These are phyloP conservation scores for Plasmodium chabaudi DNA, from an alignment of 169 alveolate genomes.

Conservation along the genomic window DNA sequence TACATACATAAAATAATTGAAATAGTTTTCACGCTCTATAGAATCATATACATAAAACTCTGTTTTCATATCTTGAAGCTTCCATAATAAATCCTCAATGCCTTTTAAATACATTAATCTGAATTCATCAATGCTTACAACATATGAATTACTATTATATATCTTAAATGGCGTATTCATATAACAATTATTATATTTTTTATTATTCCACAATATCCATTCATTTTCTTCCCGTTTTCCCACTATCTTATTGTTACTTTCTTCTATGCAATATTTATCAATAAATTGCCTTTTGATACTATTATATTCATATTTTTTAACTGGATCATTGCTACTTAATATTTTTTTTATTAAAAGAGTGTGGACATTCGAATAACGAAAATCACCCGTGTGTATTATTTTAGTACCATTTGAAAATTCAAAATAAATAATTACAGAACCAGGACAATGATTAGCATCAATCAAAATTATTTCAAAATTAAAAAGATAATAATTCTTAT, in stretches of 20 bases:
- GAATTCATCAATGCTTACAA: conserved; percentile 45
- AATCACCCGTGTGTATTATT: conserved; percentile 77
- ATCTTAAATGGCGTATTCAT: conserved; percentile 17
- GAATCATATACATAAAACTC: conserved; percentile 55
- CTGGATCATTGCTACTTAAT: background rate
- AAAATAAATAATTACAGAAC: conserved; percentile 74
- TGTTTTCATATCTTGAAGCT: conserved; percentile 16
- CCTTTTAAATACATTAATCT: conserved; percentile 38
- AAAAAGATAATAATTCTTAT: conserved; percentile 54
- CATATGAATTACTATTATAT: conserved; percentile 19
- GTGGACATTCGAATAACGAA: conserved; percentile 71
- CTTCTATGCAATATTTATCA: conserved; percentile 2
- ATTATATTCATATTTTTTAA: background rate
- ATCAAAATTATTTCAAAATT: conserved; percentile 64
- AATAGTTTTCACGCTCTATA: conserved; percentile 45
- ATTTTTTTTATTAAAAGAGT: conserved; percentile 67
- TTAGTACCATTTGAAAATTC: conserved; percentile 64
- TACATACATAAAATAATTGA: conserved; percentile 39
- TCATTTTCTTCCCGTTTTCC: background rate
- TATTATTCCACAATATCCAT: conserved; percentile 15
- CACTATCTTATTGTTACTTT: background rate
- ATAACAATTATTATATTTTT: conserved; percentile 15
- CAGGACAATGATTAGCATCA: conserved; percentile 78
- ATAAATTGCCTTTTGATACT: background rate
- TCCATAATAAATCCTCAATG: conserved; percentile 25